A percentile compares a stretch with the other conserved stretches of the same genome.
phyloP scores from a whole-genome alignment of 495 filamentous ascomycete genomes.

The Neurospora terricola region DNA sequence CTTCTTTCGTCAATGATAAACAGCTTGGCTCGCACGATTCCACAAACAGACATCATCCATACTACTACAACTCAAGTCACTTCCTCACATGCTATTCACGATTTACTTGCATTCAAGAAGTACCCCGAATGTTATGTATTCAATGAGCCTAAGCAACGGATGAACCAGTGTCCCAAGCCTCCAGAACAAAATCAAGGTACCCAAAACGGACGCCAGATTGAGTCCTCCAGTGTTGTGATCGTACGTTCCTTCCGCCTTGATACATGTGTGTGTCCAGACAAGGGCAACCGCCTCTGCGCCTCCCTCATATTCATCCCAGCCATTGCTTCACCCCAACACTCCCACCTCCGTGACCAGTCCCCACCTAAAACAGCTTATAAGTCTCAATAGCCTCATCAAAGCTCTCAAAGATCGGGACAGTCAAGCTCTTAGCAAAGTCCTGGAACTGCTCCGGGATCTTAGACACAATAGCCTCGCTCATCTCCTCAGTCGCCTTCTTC shows the following conservation, averaged over 20 bases:
- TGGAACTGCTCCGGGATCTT: conserved; percentile 25
- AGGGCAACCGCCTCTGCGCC: background rate
- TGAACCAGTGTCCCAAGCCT: background rate
- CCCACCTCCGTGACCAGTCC: background rate
- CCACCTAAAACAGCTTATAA: conserved; percentile 7
- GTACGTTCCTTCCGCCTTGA: too few relatives aligned
- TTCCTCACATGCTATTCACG: background rate
- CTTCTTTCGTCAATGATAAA: too few relatives aligned
- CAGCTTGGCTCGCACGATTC: background rate
- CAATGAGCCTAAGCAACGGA: background rate
- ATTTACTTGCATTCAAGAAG: background rate
- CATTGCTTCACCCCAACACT: background rate
- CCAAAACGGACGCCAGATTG: background rate
- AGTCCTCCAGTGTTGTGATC: background rate
- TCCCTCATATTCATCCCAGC: background rate
- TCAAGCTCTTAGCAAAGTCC: conserved; percentile 13
- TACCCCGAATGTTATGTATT: background rate
- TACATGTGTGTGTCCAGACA: background rate
- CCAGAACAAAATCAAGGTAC: background rate
- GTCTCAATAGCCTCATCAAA: conserved; percentile 21
- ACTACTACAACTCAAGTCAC: background rate
- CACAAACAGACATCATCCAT: background rate
- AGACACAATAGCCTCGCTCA: conserved; percentile 17
- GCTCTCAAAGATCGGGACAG: conserved; percentile 16
- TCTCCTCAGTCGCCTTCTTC: conserved; percentile 22